Conservation (phyloP, 305 asterid genomes). For the Fraxinus angustifolia region DNA sequence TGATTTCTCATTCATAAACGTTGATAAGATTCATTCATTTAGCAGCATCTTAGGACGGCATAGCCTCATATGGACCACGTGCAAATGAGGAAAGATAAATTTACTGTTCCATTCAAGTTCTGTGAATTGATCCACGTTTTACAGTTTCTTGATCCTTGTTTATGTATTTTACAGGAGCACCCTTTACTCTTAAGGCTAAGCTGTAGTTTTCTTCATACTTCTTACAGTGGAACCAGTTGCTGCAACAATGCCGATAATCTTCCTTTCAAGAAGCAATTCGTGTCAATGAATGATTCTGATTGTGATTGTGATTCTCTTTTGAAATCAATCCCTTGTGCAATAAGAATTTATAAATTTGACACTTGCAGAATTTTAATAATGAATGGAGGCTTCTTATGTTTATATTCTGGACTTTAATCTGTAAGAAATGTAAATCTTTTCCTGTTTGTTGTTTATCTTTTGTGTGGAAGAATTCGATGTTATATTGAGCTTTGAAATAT, state of each 20-base stretch:
- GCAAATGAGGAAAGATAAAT: constrained; percentile 28
- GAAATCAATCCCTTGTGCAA: constrained; percentile 69
- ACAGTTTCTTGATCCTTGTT: not conserved
- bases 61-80: too few species aligned
- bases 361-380: too few species aligned
- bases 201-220: constrained; percentile 51
- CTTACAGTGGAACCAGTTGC: constrained; percentile 56
- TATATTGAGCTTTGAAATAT: constrained; percentile 18
- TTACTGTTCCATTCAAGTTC: constrained; percentile 13
- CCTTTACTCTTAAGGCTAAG: constrained; percentile 40
- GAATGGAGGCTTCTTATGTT: too few species aligned
- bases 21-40: too few species aligned
- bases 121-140: not conserved
- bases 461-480: not conserved
- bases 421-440: not conserved
- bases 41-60: too few species aligned
- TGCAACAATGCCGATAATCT: constrained; percentile 52
- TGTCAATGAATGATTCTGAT: constrained; percentile 59
- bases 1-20: too few species aligned
- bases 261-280: constrained; percentile 43
- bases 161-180: constrained; percentile 46
- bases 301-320: constrained; percentile 61
- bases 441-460: not conserved
- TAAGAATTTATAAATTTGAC: constrained; percentile 25
- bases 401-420: too few species aligned